These are phyloP conservation scores for Lepidium didymum DNA, from an alignment of 345 rosid genomes.

Conservation along the genomic window DNA sequence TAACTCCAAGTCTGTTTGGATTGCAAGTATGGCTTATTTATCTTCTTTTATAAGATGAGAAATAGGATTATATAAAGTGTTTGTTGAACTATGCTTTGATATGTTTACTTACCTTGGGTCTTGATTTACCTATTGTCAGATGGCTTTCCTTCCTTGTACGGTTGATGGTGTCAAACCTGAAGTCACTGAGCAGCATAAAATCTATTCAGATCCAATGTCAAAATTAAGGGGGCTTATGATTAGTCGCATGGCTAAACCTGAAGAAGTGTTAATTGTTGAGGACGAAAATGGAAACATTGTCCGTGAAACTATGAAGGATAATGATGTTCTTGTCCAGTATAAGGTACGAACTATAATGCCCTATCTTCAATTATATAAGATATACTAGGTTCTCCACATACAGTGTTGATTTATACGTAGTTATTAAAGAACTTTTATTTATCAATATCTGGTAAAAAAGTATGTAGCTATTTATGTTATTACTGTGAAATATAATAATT, in stretches of 20 bases:
- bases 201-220: slow-evolving; percentile 74
- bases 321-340: slow-evolving; percentile 96
- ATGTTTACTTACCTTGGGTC: slow-evolving; percentile 11
- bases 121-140: slow-evolving; percentile 34
- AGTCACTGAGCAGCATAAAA: slow-evolving; percentile 58
- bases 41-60: not conserved
- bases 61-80: not conserved
- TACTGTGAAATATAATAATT: not conserved
- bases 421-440: not conserved
- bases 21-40: slow-evolving; percentile 45
- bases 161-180: slow-evolving; percentile 68
- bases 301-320: slow-evolving; percentile 98
- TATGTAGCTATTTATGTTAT: not conserved
- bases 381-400: not conserved
- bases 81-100: not conserved
- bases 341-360: slow-evolving; percentile 43
- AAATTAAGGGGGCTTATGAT: slow-evolving; percentile 89
- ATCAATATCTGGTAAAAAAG: not conserved
- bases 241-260: slow-evolving; percentile 98
- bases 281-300: slow-evolving; percentile 99
- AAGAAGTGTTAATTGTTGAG: slow-evolving; percentile 94
- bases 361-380: slow-evolving; percentile 1
- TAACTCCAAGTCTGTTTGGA: slow-evolving; percentile 64
- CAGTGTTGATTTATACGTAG: not conserved
- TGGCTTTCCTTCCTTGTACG: slow-evolving; percentile 58